phyloP scores from a whole-genome alignment of 2,329 filamentous ascomycete species.

The Beauveria bassiana region DNA sequence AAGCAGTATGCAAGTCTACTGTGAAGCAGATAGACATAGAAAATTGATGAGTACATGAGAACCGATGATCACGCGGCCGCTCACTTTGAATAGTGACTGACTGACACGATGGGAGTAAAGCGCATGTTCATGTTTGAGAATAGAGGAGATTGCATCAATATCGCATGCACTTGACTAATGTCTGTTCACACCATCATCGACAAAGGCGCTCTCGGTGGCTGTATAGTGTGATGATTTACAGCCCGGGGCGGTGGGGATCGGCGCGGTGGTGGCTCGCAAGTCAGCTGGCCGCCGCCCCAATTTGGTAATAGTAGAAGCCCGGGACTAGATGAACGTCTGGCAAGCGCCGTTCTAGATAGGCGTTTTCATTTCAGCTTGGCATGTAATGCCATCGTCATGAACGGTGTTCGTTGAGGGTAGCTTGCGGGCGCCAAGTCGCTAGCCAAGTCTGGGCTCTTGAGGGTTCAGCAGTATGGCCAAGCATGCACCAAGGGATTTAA shows the following conservation, averaged over 20 bases:
- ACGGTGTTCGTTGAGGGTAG: background rate
- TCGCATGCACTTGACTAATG: background rate
- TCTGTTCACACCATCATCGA: background rate
- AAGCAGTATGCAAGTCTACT: background rate
- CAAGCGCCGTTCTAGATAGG: background rate
- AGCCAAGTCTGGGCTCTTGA: background rate
- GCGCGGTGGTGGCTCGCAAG: background rate
- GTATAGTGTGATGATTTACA: background rate
- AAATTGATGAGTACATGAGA: background rate
- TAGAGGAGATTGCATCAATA: background rate
- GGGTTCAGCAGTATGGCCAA: background rate
- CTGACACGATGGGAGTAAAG: background rate
- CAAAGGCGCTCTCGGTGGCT: background rate
- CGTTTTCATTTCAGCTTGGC: background rate
- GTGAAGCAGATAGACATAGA: background rate
- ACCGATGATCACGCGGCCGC: background rate
- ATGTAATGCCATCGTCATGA: background rate
- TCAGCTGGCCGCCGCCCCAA: conserved; percentile 6
- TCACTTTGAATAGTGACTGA: background rate
- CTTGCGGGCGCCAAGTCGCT: background rate
- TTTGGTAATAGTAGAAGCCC: background rate
- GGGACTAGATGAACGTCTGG: background rate
- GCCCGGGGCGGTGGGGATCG: background rate
- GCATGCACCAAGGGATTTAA: too few relatives aligned
- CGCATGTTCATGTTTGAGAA: too few relatives aligned